phyloP scores from a whole-genome alignment of 148 eudicot genomes.

The Hydrangea macrophylla region DNA sequence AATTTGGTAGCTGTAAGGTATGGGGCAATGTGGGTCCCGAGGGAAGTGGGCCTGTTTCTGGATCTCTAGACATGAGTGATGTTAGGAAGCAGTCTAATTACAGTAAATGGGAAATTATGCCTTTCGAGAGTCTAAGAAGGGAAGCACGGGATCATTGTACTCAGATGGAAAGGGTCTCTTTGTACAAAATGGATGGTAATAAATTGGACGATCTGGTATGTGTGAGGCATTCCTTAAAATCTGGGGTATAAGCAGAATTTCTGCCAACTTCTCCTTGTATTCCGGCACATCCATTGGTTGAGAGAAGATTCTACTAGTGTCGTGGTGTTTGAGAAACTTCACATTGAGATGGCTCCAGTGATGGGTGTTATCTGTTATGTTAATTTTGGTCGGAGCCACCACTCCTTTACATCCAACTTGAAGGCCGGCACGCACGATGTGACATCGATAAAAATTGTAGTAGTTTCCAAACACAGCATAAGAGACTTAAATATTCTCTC shows the following conservation, averaged over 20 bases:
- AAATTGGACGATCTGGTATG: constrained; percentile 93
- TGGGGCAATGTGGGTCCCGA: constrained; percentile 68
- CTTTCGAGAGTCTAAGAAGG: constrained; percentile 62
- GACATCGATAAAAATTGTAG: no score
- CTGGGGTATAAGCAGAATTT: constrained; percentile 21
- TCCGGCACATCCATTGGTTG: not conserved
- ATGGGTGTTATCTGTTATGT: no score
- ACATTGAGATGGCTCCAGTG: not conserved
- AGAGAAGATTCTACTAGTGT: not conserved
- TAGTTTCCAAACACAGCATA: no score
- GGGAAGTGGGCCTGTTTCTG: constrained; percentile 66
- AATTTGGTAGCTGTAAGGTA: constrained; percentile 89
- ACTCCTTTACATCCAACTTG: no score
- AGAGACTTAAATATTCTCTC: no score
- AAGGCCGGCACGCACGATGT: no score
- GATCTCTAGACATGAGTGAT: constrained; percentile 70
- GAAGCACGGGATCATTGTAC: constrained; percentile 72
- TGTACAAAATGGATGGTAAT: constrained; percentile 96
- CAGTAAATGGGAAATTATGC: constrained; percentile 87
- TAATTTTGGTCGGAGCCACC: not conserved
- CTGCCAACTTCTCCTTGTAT: not conserved
- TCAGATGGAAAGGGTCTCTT: constrained; percentile 79
- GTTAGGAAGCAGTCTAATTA: constrained; percentile 68
- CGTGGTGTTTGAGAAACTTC: not conserved
- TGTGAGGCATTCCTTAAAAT: constrained; percentile 53